Conservation (phyloP, 768 basidiomycete genomes). For the Tylopilus subfusipes region DNA sequence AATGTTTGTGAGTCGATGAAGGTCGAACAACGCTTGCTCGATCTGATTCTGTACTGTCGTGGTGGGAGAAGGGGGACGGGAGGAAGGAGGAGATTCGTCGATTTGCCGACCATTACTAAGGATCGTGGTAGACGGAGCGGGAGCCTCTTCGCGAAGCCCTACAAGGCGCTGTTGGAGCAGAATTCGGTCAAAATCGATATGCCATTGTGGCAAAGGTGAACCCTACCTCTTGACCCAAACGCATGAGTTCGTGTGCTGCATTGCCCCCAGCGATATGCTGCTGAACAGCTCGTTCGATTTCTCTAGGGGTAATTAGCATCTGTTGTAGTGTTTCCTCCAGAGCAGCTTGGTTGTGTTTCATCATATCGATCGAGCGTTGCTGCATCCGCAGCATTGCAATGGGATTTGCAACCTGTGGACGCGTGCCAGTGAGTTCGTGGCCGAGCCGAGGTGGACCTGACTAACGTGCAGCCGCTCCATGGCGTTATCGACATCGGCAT, state of each 20-base stretch:
- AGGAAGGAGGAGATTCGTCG: slow-evolving; percentile 21
- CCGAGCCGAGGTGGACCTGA: not conserved
- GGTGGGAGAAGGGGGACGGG: slow-evolving; percentile 21
- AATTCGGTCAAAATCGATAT: not conserved
- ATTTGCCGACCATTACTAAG: slow-evolving; percentile 20
- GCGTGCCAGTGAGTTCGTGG: not conserved
- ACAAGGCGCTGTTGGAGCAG: slow-evolving; percentile 22
- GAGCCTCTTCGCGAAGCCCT: slow-evolving; percentile 3
- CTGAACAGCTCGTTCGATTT: slow-evolving; percentile 37
- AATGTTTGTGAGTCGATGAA: slow-evolving; percentile 50
- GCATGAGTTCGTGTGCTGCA: slow-evolving; percentile 48
- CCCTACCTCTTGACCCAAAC: slow-evolving; percentile 46
- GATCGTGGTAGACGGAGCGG: slow-evolving; percentile 8
- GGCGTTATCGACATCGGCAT: slow-evolving; percentile 40
- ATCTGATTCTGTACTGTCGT: slow-evolving; percentile 36
- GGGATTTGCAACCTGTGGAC: slow-evolving; percentile 22
- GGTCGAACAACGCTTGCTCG: slow-evolving; percentile 43
- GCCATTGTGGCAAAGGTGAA: not conserved
- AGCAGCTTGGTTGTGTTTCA: slow-evolving; percentile 30
- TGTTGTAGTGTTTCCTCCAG: slow-evolving; percentile 39
- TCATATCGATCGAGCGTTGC: slow-evolving; percentile 25
- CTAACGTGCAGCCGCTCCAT: slow-evolving; percentile 44
- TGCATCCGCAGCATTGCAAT: slow-evolving; percentile 29
- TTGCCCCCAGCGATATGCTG: slow-evolving; percentile 40
- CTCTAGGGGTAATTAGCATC: slow-evolving; percentile 36